Evolutionary conservation across 2,329 filamentous ascomycete genomes (phyloP), one percentile per base, ranked within the genome.

Genomic region (Aspergillus unguis): DNA sequence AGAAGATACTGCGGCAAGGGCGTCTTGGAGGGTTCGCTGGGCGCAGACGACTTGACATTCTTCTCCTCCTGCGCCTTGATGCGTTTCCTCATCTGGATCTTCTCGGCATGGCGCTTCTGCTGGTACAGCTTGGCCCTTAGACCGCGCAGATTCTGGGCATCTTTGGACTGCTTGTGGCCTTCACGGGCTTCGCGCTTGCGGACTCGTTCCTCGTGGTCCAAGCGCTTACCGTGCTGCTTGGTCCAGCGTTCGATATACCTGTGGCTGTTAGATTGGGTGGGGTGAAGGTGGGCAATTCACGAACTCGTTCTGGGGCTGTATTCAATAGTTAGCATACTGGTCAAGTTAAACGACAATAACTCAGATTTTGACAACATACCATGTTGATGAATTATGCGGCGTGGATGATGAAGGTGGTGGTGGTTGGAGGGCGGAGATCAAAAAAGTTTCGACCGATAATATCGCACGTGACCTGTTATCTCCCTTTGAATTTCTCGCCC

Each of bases 11-110:
- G 86, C 47, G 94, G 94, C 64, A 97, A 80, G 52, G 94, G 90
- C 45, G 89, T 90, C 65, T 70, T 69, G 62, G 81, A 84, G 27
- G 92, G 88, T 73, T 94, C 88, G 64, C 87, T 83, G 61, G 88
- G 85, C 50, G 86, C 85, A 31, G 83, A 78, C 11, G 88, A 89
- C 77, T 97, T 96, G 79, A 97, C 85, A 69, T 96, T 95, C 76
- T 90, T 86, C 80, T 96, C 90, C 76, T 99, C 94, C 78, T 96
- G 90, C 41, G 90, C 88, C 76, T 88, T 90, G 82, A 99, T 95
- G 67, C 85, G 80, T 82, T 96, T 95, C 75, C 87, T 88, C 87
- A 96, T 92, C 82, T 95, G 90, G 71, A 96, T 95, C 86, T 99
- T 99, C 80, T 99, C 92, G 72, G 92, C 88, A 78, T 91, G 89